Evolutionary conservation across 2,329 filamentous ascomycete species (phyloP).

Genomic region (Emericellopsis cladophorae): DNA sequence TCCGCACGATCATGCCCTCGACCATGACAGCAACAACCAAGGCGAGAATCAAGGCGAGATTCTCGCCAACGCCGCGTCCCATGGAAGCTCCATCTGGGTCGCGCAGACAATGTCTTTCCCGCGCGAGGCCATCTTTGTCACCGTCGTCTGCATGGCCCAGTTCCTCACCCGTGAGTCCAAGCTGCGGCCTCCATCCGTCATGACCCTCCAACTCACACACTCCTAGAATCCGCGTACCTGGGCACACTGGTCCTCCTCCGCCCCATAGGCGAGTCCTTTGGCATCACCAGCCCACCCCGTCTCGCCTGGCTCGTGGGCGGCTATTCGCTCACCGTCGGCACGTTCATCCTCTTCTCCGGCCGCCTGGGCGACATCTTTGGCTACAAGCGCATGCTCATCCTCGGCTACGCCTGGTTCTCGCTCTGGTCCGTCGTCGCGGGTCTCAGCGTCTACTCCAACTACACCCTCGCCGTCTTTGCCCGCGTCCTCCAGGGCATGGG

Average conservation of each 20-base stretch:
- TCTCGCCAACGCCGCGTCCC: neutral
- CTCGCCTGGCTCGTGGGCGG: conserved; percentile 45
- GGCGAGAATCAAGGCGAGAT: neutral
- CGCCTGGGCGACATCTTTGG: conserved; percentile 46
- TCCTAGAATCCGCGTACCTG: conserved; percentile 19
- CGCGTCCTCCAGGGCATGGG: conserved; percentile 48
- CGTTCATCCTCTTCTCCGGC: conserved; percentile 44
- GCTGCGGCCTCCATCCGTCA: too few relatives aligned
- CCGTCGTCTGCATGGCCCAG: conserved; percentile 30
- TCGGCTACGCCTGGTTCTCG: conserved; percentile 41
- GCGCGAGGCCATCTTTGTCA: conserved; percentile 24
- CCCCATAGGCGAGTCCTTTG: conserved; percentile 33
- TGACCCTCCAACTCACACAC: neutral
- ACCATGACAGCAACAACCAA: too few relatives aligned
- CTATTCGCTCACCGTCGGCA: conserved; percentile 41
- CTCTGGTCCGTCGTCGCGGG: conserved; percentile 38
- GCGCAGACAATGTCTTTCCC: conserved; percentile 9
- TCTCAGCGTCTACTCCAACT: conserved; percentile 21
- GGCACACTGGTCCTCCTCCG: conserved; percentile 29
- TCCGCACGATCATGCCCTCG: too few relatives aligned
- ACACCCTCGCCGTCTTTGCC: conserved; percentile 33
- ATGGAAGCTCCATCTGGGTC: conserved; percentile 6
- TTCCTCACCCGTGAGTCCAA: conserved; percentile 24
- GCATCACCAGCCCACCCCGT: conserved; percentile 25
- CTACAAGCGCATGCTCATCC: conserved; percentile 39